Evolutionary conservation across 1,284 basidiomycete species (phyloP).

Genomic region (Boletus albobrunnescens): DNA sequence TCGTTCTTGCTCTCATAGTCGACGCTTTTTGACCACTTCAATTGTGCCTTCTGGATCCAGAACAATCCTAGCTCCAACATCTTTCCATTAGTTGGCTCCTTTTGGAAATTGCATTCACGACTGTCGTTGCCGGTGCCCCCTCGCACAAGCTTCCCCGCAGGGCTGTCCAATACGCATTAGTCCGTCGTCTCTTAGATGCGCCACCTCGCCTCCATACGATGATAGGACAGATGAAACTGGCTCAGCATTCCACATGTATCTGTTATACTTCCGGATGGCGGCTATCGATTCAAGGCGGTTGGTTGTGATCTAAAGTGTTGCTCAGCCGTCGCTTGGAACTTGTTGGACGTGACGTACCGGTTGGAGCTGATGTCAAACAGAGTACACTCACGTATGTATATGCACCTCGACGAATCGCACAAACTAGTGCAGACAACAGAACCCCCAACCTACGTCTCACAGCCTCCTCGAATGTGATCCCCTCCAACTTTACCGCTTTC

Average conservation of each 20-base stretch:
- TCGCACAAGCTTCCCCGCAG: background rate
- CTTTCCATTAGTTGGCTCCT: background rate
- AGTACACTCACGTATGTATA: too few relatives aligned
- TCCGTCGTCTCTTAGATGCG: background rate
- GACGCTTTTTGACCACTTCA: too few relatives aligned
- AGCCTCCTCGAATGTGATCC: constrained; percentile 49
- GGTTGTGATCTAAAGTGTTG: too few relatives aligned
- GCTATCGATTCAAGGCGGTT: too few relatives aligned
- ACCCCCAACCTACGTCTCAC: constrained; percentile 37
- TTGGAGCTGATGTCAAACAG: too few relatives aligned
- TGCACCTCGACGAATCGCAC: too few relatives aligned
- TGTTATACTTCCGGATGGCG: too few relatives aligned
- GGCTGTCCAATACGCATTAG: background rate
- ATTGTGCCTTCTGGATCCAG: too few relatives aligned
- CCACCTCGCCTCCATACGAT: background rate
- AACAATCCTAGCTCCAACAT: background rate
- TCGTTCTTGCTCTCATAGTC: too few relatives aligned
- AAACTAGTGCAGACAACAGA: constrained; percentile 37
- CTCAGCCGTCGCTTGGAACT: too few relatives aligned
- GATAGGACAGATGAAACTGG: background rate
- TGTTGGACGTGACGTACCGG: too few relatives aligned
- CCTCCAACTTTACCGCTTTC: constrained; percentile 48
- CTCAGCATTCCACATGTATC: background rate
- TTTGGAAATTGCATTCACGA: background rate
- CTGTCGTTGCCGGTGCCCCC: background rate